These are phyloP conservation scores for Neurospora tetrasperma DNA, from an alignment of 495 filamentous ascomycete species.

Conservation along the genomic window DNA sequence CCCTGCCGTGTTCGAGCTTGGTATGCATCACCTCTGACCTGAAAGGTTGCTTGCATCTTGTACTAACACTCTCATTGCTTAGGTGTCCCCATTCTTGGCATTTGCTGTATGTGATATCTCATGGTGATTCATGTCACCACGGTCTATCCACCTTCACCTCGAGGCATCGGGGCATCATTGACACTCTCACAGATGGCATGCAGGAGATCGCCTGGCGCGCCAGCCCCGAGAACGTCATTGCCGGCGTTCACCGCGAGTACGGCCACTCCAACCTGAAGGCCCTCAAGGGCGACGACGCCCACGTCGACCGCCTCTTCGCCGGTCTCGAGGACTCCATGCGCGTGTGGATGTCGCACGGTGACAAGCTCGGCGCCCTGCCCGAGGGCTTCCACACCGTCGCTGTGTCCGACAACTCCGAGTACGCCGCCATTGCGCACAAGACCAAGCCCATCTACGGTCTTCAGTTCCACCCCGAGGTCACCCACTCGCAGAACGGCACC, in stretches of 20 bases:
- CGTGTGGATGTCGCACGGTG: constrained; percentile 80
- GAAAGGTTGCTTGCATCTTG: not conserved
- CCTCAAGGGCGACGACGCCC: constrained; percentile 36
- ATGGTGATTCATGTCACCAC: not conserved
- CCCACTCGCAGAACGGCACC: constrained; percentile 55
- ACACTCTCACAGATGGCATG: constrained; percentile 11
- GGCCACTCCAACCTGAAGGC: constrained; percentile 28
- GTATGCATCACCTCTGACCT: constrained; percentile 42
- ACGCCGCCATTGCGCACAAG: constrained; percentile 71
- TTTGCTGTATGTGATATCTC: constrained; percentile 47
- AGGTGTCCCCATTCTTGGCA: constrained; percentile 40
- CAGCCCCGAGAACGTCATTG: constrained; percentile 56
- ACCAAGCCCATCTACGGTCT: constrained; percentile 59
- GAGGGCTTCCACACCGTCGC: constrained; percentile 62
- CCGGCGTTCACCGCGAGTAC: constrained; percentile 49
- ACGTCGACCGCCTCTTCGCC: constrained; percentile 63
- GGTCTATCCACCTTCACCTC: too few relatives aligned
- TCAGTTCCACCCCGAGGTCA: constrained; percentile 84
- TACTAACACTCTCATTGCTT: not conserved
- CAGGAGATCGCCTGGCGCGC: constrained; percentile 72
- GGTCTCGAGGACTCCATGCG: constrained; percentile 53
- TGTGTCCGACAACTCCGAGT: constrained; percentile 59
- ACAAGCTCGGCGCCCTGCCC: constrained; percentile 69
- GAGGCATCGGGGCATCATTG: not conserved
- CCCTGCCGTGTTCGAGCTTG: constrained; percentile 68